Percentiles rank a stretch among this genome's conserved stretches.
These are phyloP conservation scores for Chaetomium sp. DNA, from an alignment of 2,329 filamentous ascomycete species.

Conservation along the genomic window DNA sequence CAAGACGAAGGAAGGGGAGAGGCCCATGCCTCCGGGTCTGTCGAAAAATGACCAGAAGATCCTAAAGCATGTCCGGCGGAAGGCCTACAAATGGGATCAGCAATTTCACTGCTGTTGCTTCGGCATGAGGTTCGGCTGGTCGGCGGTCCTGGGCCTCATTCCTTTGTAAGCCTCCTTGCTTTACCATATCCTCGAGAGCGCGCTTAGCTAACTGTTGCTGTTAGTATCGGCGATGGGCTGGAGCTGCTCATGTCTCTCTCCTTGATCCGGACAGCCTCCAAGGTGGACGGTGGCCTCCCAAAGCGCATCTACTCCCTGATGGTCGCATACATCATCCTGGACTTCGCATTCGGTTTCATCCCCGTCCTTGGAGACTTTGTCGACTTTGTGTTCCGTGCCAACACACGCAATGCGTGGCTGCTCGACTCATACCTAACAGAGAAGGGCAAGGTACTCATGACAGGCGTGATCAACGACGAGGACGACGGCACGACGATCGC, in stretches of 20 bases:
- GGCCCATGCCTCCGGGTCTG: slow-evolving; percentile 79
- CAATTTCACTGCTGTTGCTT: slow-evolving; percentile 73
- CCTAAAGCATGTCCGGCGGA: slow-evolving; percentile 81
- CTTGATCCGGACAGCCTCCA: slow-evolving; percentile 71
- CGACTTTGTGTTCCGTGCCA: slow-evolving; percentile 73
- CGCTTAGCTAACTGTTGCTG: slow-evolving; percentile 30
- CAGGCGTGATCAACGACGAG: slow-evolving; percentile 43
- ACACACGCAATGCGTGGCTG: slow-evolving; percentile 73
- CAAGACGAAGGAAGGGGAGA: slow-evolving; percentile 82
- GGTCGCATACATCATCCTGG: slow-evolving; percentile 75
- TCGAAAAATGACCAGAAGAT: slow-evolving; percentile 79
- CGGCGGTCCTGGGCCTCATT: slow-evolving; percentile 79
- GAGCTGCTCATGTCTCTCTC: slow-evolving; percentile 75
- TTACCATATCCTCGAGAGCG: neutral
- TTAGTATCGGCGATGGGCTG: slow-evolving; percentile 71
- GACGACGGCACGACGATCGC: slow-evolving; percentile 33
- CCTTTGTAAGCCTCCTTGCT: slow-evolving; percentile 67
- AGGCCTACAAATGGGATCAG: slow-evolving; percentile 85
- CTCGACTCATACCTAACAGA: slow-evolving; percentile 62
- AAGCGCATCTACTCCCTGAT: slow-evolving; percentile 64
- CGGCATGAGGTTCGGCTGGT: slow-evolving; percentile 86
- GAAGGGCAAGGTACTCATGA: slow-evolving; percentile 60
- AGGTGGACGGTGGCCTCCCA: slow-evolving; percentile 77
- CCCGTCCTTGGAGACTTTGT: slow-evolving; percentile 76
- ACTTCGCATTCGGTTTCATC: slow-evolving; percentile 73